Base-by-base conservation (phyloP, 345 rosid species). In the Rhizophora mangle region DNA sequence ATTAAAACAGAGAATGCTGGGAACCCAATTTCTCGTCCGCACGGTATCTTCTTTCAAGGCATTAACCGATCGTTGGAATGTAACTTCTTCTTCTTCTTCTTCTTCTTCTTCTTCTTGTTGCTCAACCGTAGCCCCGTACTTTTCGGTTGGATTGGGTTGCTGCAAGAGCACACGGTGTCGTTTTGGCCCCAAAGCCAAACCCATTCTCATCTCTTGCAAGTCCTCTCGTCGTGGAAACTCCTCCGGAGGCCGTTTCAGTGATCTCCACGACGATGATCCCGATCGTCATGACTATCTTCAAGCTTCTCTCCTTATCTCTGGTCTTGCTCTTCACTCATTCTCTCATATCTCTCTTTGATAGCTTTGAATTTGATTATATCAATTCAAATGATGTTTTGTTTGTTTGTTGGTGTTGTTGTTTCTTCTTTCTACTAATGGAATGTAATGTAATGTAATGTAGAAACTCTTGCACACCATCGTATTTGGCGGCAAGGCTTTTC, bases 261-360 rank as follows among this genome's bases (percentile, higher is more conserved):
- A 53, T 53, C 57, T 78, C 34, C 29, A 70, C 43, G 81, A 59
- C 10, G 79, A 72, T 58, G 79, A 75, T 67, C 80, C 81, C 62
- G 73, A 68, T 71, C 86, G 82, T 62, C 68, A 34, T 5, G 77
- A 75, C 70, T 91, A 77, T 66, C 90, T 91, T 55, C 81, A 81
- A 56, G 97, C 98, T 43, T 84, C 94, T 56, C 84, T 93, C 78
- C 97, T 89, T 76, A 68, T 85, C 29, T 75, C 92, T 83, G 96
- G 98, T 89, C 9, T 53, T 24, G 1, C 24, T 20, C 55, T 6
- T 53, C 3, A 20, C 57, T 19, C 8, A 5, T 53, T 39, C 46
- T 39, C 15, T 39, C 31, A 26, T 47, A 5, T 30, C 13, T 56
- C 3, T n/a, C 26, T 39, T 24, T 8, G 15, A 39, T 39, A 0